Evolutionary conservation across 2,329 filamentous ascomycete species (phyloP).

Genomic region (Pyrenochaeta sp.): DNA sequence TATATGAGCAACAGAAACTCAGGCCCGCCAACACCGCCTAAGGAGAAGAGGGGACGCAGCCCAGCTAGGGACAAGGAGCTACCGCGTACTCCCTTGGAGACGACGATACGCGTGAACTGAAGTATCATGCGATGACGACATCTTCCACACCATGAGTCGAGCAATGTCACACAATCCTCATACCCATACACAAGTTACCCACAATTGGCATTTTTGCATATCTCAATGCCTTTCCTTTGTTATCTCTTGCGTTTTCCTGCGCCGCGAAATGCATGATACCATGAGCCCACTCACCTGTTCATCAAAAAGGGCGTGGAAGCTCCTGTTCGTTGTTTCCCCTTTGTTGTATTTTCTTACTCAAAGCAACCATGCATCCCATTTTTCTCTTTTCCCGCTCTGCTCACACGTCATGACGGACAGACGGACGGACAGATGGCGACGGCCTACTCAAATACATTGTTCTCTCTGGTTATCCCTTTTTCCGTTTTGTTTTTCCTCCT

Average conservation of each 20-base stretch:
- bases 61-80: constrained; percentile 44
- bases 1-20: constrained; percentile 34
- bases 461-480: no score
- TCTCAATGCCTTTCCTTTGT: neutral
- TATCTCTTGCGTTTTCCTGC: neutral
- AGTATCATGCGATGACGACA: neutral
- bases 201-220: neutral
- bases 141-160: no score
- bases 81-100: constrained; percentile 45
- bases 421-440: no score
- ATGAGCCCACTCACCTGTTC: constrained; percentile 14
- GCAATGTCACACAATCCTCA: no score
- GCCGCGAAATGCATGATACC: constrained; percentile 30
- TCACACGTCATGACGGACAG: no score
- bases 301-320: no score
- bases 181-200: neutral
- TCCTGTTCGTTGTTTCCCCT: no score
- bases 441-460: no score
- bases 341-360: no score
- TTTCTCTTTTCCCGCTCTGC: neutral
- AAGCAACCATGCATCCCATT: neutral
- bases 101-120: constrained; percentile 43
- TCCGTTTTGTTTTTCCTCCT: no score
- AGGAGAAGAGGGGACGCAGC: constrained; percentile 43
- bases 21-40: constrained; percentile 52